Conservation (phyloP, 306 rosid species). For the Cucurbita argyrosperma region DNA sequence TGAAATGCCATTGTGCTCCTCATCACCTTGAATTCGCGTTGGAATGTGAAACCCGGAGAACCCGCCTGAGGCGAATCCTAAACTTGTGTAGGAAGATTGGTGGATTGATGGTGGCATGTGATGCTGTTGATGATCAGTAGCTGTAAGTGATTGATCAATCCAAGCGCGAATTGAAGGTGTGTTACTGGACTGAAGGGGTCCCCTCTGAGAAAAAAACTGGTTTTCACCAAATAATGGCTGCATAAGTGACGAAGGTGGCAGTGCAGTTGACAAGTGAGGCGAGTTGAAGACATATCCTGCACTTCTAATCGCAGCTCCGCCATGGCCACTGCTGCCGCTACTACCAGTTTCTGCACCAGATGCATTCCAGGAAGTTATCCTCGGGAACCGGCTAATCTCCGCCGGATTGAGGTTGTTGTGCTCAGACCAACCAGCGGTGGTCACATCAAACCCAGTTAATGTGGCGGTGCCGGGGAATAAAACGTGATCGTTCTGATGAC, state of each 20-base stretch:
- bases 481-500: conserved; percentile 29
- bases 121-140: conserved; percentile 17
- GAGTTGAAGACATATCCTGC: conserved; percentile 34
- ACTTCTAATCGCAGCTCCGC: conserved; percentile 9
- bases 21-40: conserved; percentile 84
- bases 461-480: conserved; percentile 40
- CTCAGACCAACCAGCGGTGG: conserved; percentile 51
- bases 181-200: conserved; percentile 99
- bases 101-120: conserved; percentile 37
- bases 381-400: conserved; percentile 33
- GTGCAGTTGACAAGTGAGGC: conserved; percentile 10
- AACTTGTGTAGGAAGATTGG: conserved; percentile 26
- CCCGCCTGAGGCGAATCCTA: conserved; percentile 43
- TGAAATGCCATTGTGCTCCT: conserved; percentile 69
- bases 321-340: conserved; percentile 12
- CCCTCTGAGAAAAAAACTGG: conserved; percentile 85
- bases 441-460: conserved; percentile 28
- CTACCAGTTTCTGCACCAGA: conserved; percentile 23
- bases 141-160: conserved; percentile 45
- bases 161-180: conserved; percentile 68
- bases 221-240: conserved; percentile 30
- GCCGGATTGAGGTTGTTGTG: conserved; percentile 29
- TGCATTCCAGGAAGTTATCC: conserved; percentile 43
- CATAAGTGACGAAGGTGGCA: conserved; percentile 12
- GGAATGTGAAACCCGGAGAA: conserved; percentile 67